These are phyloP conservation scores for Boletus vinaceobasis DNA, from an alignment of 768 basidiomycete genomes.

Conservation along the genomic window DNA sequence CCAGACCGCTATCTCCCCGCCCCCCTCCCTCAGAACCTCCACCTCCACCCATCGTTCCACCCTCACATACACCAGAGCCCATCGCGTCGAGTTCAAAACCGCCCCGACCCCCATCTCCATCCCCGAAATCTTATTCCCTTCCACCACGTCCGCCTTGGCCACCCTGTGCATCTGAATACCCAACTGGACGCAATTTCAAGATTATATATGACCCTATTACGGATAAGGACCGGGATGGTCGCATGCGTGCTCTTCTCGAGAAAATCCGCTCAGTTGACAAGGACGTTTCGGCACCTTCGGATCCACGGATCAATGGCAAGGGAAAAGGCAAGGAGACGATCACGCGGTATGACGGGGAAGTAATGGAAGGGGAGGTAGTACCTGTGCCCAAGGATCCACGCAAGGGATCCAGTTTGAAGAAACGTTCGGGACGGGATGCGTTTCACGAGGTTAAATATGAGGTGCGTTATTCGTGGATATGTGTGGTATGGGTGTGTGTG, in stretches of 20 bases:
- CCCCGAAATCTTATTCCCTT: slow-evolving; percentile 38
- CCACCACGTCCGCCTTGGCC: slow-evolving; percentile 53
- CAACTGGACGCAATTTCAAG: slow-evolving; percentile 50
- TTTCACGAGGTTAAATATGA: slow-evolving; percentile 53
- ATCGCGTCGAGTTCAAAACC: slow-evolving; percentile 27
- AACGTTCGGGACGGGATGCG: slow-evolving; percentile 34
- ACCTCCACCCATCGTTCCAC: slow-evolving; percentile 22
- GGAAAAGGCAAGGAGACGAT: slow-evolving; percentile 61
- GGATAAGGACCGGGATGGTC: slow-evolving; percentile 44
- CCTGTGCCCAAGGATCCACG: slow-evolving; percentile 53
- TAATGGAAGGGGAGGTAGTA: slow-evolving; percentile 42
- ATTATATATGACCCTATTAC: slow-evolving; percentile 60
- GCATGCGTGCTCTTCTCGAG: slow-evolving; percentile 40
- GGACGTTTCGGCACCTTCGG: slow-evolving; percentile 17
- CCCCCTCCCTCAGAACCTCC: slow-evolving; percentile 15
- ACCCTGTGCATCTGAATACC: slow-evolving; percentile 48
- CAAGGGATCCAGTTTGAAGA: slow-evolving; percentile 37
- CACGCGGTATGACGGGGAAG: slow-evolving; percentile 53
- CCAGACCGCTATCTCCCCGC: slow-evolving; percentile 29
- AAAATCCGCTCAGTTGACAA: slow-evolving; percentile 36
- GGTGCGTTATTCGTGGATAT: slow-evolving; percentile 36
- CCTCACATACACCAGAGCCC: slow-evolving; percentile 26
- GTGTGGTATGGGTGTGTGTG: neutral
- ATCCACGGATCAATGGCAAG: slow-evolving; percentile 55
- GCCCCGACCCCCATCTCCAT: slow-evolving; percentile 8